Conservation (phyloP, 2,329 filamentous ascomycete genomes). For the Penicillium sp. region DNA sequence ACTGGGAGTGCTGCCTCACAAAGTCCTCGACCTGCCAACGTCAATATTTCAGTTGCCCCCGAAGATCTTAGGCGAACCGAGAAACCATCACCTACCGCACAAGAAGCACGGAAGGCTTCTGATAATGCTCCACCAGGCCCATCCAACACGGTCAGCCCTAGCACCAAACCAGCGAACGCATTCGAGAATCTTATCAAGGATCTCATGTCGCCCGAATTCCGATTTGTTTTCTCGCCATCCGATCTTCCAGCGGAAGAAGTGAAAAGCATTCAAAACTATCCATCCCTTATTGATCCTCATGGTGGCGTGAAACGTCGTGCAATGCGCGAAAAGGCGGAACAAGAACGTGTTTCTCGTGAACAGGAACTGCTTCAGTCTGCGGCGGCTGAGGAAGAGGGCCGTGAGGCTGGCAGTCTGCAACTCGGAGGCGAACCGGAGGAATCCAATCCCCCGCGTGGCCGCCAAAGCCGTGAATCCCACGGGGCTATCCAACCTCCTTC, state of each 20-base stretch:
- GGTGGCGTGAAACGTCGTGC: conserved; percentile 76
- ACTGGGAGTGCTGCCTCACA: conserved; percentile 74
- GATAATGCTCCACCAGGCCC: conserved; percentile 16
- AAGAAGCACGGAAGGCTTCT: conserved; percentile 25
- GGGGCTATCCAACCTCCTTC: conserved; percentile 70
- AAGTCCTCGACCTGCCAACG: conserved; percentile 62
- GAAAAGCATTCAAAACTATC: conserved; percentile 53
- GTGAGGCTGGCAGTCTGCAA: conserved; percentile 78
- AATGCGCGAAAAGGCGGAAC: conserved; percentile 65
- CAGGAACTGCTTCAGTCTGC: conserved; percentile 49
- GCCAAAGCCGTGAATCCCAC: conserved; percentile 54
- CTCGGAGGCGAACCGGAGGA: conserved; percentile 92
- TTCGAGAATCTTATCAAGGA: conserved; percentile 43
- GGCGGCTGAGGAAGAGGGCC: conserved; percentile 62
- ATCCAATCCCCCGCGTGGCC: conserved; percentile 47
- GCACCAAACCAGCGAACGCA: conserved; percentile 21
- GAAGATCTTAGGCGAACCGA: conserved; percentile 36
- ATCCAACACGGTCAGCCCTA: conserved; percentile 14
- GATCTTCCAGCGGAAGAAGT: conserved; percentile 46
- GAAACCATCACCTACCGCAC: conserved; percentile 24
- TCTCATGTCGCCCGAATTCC: conserved; percentile 47
- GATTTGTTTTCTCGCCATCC: conserved; percentile 49
- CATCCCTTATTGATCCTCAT: conserved; percentile 73
- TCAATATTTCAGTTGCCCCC: conserved; percentile 36
- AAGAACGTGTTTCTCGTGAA: conserved; percentile 52